phyloP scores from a whole-genome alignment of 768 basidiomycete species.

The Kwoniella sp. region DNA sequence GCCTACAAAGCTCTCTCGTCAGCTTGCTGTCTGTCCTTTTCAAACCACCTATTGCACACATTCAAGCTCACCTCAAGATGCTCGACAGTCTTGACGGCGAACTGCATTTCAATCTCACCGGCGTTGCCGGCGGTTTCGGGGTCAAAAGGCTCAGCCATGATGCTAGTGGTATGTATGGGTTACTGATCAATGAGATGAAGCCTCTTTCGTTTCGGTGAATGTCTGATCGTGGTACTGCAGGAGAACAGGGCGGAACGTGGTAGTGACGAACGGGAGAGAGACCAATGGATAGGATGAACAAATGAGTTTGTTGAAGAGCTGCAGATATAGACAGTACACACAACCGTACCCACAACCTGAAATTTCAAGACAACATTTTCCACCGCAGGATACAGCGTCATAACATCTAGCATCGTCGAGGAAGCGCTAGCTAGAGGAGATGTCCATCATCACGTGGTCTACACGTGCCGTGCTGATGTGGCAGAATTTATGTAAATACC shows the following conservation, averaged over 20 bases:
- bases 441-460: not conserved
- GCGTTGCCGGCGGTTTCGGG: slow-evolving; percentile 90
- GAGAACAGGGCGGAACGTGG: no score
- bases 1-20: slow-evolving; percentile 62
- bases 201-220: no score
- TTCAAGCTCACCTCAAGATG: slow-evolving; percentile 77
- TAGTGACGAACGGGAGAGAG: no score
- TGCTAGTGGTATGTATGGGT: no score
- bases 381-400: not conserved
- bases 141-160: slow-evolving; percentile 63
- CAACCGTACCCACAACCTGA: not conserved
- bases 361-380: not conserved
- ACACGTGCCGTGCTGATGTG: not conserved
- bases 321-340: no score
- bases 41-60: not conserved
- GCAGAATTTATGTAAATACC: no score
- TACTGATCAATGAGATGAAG: no score
- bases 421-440: not conserved
- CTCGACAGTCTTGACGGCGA: slow-evolving; percentile 93
- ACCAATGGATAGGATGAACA: no score
- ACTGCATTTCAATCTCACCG: slow-evolving; percentile 96
- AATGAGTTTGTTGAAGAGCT: no score
- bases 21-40: not conserved
- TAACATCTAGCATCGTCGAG: not conserved
- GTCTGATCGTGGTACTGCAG: no score